Evolutionary conservation across 108 stramenopile genomes (phyloP).

Genomic region (Parietichytrium sp.): DNA sequence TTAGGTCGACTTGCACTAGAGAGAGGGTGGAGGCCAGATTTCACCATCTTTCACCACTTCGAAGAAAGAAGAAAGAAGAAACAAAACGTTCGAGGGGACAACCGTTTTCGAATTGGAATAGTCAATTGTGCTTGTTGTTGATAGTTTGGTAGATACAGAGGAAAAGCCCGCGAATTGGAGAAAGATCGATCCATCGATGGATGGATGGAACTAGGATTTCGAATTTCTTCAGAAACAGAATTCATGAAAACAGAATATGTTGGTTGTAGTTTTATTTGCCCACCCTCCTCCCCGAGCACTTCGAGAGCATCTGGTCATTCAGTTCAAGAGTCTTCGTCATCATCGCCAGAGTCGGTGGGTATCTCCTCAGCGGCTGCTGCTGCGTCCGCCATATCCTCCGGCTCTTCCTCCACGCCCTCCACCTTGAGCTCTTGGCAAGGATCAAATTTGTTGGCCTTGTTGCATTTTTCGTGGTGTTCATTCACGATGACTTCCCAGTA

Average conservation of each 20-base stretch:
- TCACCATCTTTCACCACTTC: no score
- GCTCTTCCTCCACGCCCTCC: background rate
- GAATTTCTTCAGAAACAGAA: background rate
- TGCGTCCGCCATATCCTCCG: background rate
- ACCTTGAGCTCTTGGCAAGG: background rate
- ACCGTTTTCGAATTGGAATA: no score
- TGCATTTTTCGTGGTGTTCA: constrained; percentile 27
- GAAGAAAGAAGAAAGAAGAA: no score
- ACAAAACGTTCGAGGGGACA: no score
- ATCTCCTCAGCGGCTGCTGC: no score
- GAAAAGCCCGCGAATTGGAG: no score
- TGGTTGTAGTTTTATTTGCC: background rate
- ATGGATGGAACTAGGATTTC: background rate
- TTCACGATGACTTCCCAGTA: constrained; percentile 18
- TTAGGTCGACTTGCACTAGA: no score
- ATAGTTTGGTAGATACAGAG: no score
- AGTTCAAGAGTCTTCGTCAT: constrained; percentile 8
- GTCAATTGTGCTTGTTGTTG: no score
- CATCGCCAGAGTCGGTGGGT: no score
- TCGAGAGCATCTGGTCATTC: background rate
- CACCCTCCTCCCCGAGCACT: background rate
- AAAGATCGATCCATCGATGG: background rate
- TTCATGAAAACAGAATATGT: background rate
- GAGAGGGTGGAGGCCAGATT: no score
- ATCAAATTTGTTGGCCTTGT: background rate